Percentiles rank a stretch among this genome's conserved stretches.
phyloP scores from a whole-genome alignment of 495 filamentous ascomycete genomes.

The Neurospora sublineolata region DNA sequence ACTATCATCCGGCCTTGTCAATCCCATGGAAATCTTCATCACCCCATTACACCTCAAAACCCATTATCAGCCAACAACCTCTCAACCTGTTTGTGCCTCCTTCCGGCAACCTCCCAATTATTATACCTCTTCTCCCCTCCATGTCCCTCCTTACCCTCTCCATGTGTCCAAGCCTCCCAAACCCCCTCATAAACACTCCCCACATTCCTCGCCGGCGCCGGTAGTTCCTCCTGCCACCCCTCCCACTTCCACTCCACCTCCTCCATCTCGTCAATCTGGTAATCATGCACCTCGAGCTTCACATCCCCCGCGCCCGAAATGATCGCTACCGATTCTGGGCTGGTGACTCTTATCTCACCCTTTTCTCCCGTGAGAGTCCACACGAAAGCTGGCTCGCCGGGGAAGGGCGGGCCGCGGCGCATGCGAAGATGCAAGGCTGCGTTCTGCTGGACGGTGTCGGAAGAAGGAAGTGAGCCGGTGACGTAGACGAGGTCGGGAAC shows the following conservation, averaged over 20 bases:
- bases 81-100: constrained; percentile 30
- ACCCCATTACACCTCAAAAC: not conserved
- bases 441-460: constrained; percentile 13
- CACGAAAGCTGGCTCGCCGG: constrained; percentile 32
- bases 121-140: constrained; percentile 11
- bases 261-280: constrained; percentile 28
- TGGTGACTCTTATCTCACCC: constrained; percentile 42
- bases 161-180: constrained; percentile 15
- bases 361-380: constrained; percentile 46
- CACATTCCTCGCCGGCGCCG: constrained; percentile 28
- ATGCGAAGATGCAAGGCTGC: constrained; percentile 34
- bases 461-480: constrained; percentile 32
- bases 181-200: constrained; percentile 40
- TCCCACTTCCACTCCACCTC: constrained; percentile 32
- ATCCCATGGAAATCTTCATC: not conserved
- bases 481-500: constrained; percentile 38
- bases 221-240: constrained; percentile 29
- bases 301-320: constrained; percentile 22
- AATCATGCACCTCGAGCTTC: constrained; percentile 34
- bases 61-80: constrained; percentile 2
- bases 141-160: not conserved
- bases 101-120: constrained; percentile 32
- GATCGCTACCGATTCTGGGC: constrained; percentile 18
- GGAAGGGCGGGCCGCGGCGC: constrained; percentile 39
- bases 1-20: not conserved